A percentile compares a stretch with the other conserved stretches of the same genome.
Conservation (phyloP, 2,329 filamentous ascomycete species). For the Aspergillus pseudotamarii region DNA sequence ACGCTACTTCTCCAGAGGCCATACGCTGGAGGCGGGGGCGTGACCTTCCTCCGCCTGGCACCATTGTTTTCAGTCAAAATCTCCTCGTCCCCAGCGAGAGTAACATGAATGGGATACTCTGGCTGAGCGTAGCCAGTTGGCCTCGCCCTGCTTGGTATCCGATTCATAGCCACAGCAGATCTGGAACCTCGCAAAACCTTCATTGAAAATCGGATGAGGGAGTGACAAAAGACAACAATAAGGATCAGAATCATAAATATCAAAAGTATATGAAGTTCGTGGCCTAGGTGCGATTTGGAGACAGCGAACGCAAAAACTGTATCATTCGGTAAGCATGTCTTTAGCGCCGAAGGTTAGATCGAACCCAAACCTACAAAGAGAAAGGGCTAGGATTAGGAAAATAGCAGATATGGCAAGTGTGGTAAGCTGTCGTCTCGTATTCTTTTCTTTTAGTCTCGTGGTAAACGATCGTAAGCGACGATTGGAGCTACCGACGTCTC, state of each 20-base stretch:
- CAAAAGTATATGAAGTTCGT: constrained; percentile 77
- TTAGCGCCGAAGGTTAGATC: background rate
- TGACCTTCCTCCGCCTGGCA: constrained; percentile 55
- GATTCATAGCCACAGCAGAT: constrained; percentile 36
- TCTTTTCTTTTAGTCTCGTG: constrained; percentile 57
- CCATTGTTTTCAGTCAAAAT: constrained; percentile 51
- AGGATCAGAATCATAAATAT: constrained; percentile 75
- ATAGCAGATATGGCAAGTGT: constrained; percentile 67
- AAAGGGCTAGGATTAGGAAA: constrained; percentile 61
- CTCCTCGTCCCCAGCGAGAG: constrained; percentile 75
- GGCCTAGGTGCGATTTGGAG: constrained; percentile 63
- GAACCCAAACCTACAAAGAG: constrained; percentile 62
- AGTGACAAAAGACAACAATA: constrained; percentile 79
- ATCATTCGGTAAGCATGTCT: constrained; percentile 12
- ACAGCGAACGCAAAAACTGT: constrained; percentile 74
- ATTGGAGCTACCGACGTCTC: constrained; percentile 10
- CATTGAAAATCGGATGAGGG: constrained; percentile 73
- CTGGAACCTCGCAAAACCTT: constrained; percentile 54
- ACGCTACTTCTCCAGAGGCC: constrained; percentile 83
- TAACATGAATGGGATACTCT: constrained; percentile 72
- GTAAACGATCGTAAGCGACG: constrained; percentile 19
- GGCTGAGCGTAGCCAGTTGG: constrained; percentile 71
- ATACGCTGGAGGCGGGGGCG: constrained; percentile 75
- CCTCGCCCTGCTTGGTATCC: constrained; percentile 54
- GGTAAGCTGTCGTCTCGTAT: constrained; percentile 59